Evolutionary conservation across 192 early-diverging fungal species (phyloP), one percentile per base, ranked within the genome.

Genomic region (Helicostylum pulchrum): DNA sequence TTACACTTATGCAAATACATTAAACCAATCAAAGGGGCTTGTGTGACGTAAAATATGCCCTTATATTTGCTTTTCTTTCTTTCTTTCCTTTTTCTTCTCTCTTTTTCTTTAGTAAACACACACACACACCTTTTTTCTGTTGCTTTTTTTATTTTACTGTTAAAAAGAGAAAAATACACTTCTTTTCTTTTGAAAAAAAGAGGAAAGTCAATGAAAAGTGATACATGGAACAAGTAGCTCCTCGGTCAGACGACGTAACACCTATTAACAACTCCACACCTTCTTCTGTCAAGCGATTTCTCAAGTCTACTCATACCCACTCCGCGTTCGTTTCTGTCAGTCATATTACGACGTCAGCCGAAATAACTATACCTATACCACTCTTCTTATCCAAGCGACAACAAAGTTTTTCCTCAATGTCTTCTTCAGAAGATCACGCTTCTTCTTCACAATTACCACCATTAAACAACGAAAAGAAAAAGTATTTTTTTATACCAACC

Each of bases 41-140:
- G 64, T 66, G 64, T 66, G 63, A 64, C 63, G 63, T 51, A 64
- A 53, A 32, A 8, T 11, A 1, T 56, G 32, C 53, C 15, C 7
- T 48, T 12, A 8, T 48, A 45, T 26, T 54, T 15, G 20, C 21
- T 48, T 19, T 21, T 10, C 47, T 47, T 0, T 32, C 34, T 46
- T 56, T 34, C 9, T 56, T 55, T 53, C 32, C n/a, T 36, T 34
- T 56, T 65, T 21, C 43, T 49, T 66, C 0, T 57, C 14, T 47
- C 12, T 31, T 57, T 66, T 47, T 54, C 36, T 65, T 48, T 56
- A 10, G 26, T 26, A 26, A 26, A 26, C 2, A 26, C 26, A 26
- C 2, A 26, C 26, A 26, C 26, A 26, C 2, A 26, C 26, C 0
- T 2, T 2, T 26, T 26, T 26, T 26, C 2, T 2, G 2, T 26